Percentiles rank a stretch among this genome's conserved stretches.
These are phyloP conservation scores for Mycena capillaripes DNA, from an alignment of 768 basidiomycete species.

Conservation along the genomic window DNA sequence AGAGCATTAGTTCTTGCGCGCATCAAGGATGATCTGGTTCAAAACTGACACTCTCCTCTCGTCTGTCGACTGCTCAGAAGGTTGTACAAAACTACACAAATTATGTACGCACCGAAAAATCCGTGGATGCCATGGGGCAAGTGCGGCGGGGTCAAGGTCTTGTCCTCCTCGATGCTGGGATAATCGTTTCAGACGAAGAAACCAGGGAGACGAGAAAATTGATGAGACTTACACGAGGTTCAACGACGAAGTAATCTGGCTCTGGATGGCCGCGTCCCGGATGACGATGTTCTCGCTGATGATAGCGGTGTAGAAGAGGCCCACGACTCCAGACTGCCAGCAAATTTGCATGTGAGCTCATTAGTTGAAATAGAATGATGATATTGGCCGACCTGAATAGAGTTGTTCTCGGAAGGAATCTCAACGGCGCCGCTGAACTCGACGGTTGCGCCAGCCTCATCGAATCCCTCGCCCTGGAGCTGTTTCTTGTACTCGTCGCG, in stretches of 20 bases:
- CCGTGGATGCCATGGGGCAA: conserved; percentile 39
- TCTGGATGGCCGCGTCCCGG: conserved; percentile 46
- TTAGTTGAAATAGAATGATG: neutral
- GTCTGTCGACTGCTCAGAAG: conserved; percentile 25
- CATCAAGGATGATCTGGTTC: conserved; percentile 50
- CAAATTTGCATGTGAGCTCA: neutral
- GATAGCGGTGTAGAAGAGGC: conserved; percentile 54
- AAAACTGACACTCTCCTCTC: conserved; percentile 47
- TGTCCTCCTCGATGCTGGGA: conserved; percentile 29
- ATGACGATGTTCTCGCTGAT: conserved; percentile 51
- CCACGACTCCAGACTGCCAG: conserved; percentile 44
- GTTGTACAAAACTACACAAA: neutral
- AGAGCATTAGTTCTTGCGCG: neutral
- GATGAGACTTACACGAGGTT: conserved; percentile 52
- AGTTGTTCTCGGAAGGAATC: conserved; percentile 40
- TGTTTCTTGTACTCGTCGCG: conserved; percentile 56
- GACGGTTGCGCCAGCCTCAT: conserved; percentile 47
- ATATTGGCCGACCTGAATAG: conserved; percentile 28
- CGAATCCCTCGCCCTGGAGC: conserved; percentile 47
- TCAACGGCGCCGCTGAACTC: conserved; percentile 46
- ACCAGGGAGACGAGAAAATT: neutral
- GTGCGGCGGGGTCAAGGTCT: conserved; percentile 21
- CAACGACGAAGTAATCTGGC: conserved; percentile 47
- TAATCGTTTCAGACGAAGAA: neutral
- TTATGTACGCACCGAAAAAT: conserved; percentile 45